Evolutionary conservation across 108 stramenopile species (phyloP).

Genomic region (Cyclotella atomus): DNA sequence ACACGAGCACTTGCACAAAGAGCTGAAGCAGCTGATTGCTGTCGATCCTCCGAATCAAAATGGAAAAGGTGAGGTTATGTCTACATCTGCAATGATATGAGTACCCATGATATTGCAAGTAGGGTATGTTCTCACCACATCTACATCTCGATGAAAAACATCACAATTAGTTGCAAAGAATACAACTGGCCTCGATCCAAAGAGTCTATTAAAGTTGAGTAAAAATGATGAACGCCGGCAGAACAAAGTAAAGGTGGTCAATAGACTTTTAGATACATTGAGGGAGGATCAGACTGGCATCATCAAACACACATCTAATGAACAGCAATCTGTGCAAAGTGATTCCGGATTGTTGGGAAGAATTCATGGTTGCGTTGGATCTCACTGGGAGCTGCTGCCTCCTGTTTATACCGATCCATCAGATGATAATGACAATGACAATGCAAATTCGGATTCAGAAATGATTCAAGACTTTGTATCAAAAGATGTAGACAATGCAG

Average conservation of each 20-base stretch:
- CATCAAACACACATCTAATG: not conserved
- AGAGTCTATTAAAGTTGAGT: conserved; percentile 11
- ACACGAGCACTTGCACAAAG: conserved; percentile 45
- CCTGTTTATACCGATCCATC: conserved; percentile 12
- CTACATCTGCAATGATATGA: too few species aligned
- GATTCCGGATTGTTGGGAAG: conserved; percentile 1
- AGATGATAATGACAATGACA: not conserved
- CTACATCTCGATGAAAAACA: not conserved
- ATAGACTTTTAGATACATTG: conserved; percentile 29
- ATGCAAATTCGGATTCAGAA: not conserved
- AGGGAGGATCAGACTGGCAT: conserved; percentile 24
- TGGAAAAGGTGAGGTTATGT: not conserved
- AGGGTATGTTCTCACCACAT: not conserved
- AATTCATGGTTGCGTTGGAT: conserved; percentile 56
- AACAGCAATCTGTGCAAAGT: not conserved
- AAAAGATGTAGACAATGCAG: not conserved
- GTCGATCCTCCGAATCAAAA: conserved; percentile 8
- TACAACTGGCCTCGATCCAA: not conserved
- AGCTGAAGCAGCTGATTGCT: conserved; percentile 34
- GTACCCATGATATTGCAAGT: too few species aligned
- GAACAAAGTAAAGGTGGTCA: conserved; percentile 26
- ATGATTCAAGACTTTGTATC: not conserved
- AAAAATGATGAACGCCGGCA: conserved; percentile 31
- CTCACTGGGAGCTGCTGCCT: conserved; percentile 51
- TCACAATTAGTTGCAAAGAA: not conserved